Evolutionary conservation across 495 filamentous ascomycete genomes (phyloP).

Genomic region (Clavariopsis aquatica): DNA sequence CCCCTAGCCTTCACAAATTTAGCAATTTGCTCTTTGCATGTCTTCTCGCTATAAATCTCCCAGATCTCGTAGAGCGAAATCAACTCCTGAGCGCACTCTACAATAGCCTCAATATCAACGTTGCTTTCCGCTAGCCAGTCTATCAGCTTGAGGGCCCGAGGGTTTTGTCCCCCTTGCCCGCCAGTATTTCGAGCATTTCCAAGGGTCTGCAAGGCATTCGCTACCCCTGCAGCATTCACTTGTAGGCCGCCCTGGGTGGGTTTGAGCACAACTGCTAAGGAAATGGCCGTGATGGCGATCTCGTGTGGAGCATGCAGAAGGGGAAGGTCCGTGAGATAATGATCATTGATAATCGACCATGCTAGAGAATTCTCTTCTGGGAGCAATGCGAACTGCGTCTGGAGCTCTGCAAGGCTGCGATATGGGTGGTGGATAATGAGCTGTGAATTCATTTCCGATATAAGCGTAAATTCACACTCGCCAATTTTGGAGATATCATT

Average conservation of each 20-base stretch:
- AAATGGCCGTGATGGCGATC: conserved; percentile 86
- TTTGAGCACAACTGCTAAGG: conserved; percentile 78
- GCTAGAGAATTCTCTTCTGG: conserved; percentile 78
- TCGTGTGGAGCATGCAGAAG: conserved; percentile 85
- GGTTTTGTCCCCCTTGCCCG: conserved; percentile 44
- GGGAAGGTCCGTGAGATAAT: conserved; percentile 91
- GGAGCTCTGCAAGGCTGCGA: conserved; percentile 75
- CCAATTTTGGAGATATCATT: conserved; percentile 85
- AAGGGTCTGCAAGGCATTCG: conserved; percentile 31
- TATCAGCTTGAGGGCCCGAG: conserved; percentile 74
- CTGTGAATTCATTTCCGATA: conserved; percentile 91
- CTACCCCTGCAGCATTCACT: conserved; percentile 38
- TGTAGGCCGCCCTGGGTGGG: conserved; percentile 54
- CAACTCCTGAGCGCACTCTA: conserved; percentile 92
- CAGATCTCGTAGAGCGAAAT: conserved; percentile 93
- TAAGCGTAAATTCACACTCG: conserved; percentile 94
- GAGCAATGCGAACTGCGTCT: conserved; percentile 66
- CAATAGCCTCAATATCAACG: conserved; percentile 86
- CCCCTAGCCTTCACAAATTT: conserved; percentile 81
- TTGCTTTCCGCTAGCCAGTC: conserved; percentile 90
- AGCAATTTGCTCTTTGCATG: conserved; percentile 72
- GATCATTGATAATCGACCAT: conserved; percentile 91
- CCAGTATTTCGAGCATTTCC: conserved; percentile 25
- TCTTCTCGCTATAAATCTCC: conserved; percentile 86
- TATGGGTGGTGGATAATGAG: conserved; percentile 98